Evolutionary conservation across 768 basidiomycete genomes (phyloP).

Genomic region (Lyophyllum decastes): DNA sequence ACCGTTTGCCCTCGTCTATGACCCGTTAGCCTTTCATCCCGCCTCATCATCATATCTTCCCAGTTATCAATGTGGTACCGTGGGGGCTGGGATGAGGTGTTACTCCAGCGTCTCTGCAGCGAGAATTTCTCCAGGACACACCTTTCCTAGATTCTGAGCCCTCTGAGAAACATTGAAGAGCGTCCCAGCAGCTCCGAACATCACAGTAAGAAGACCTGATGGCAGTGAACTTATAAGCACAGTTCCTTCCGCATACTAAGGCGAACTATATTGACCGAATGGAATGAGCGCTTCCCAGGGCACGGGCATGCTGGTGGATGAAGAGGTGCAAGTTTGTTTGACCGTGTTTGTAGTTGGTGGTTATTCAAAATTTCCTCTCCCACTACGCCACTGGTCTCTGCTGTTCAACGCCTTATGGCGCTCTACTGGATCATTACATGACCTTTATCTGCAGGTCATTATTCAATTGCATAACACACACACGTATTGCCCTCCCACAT

Average conservation of each 20-base stretch:
- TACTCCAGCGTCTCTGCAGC: neutral
- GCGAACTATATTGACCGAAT: constrained; percentile 59
- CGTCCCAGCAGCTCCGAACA: constrained; percentile 92
- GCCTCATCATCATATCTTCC: constrained; percentile 96
- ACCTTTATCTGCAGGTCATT: neutral
- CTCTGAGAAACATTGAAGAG: constrained; percentile 77
- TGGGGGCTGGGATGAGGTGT: constrained; percentile 54
- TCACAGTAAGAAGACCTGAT: constrained; percentile 76
- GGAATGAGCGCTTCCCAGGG: constrained; percentile 98
- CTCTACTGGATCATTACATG: neutral
- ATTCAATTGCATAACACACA: neutral
- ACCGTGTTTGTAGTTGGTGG: constrained; percentile 9
- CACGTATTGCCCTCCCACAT: neutral
- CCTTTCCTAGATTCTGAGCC: constrained; percentile 91
- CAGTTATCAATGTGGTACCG: constrained; percentile 86
- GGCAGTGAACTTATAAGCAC: neutral
- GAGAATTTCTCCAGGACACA: constrained; percentile 26
- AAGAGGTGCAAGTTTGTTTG: constrained; percentile 13
- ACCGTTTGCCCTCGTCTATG: constrained; percentile 85
- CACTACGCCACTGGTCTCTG: neutral
- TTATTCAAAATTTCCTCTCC: neutral
- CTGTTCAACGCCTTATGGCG: neutral
- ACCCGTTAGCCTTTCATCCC: constrained; percentile 88
- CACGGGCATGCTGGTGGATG: constrained; percentile 72
- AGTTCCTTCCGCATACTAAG: neutral